Evolutionary conservation across 1,284 basidiomycete species (phyloP).

Genomic region (Tilletia caries): DNA sequence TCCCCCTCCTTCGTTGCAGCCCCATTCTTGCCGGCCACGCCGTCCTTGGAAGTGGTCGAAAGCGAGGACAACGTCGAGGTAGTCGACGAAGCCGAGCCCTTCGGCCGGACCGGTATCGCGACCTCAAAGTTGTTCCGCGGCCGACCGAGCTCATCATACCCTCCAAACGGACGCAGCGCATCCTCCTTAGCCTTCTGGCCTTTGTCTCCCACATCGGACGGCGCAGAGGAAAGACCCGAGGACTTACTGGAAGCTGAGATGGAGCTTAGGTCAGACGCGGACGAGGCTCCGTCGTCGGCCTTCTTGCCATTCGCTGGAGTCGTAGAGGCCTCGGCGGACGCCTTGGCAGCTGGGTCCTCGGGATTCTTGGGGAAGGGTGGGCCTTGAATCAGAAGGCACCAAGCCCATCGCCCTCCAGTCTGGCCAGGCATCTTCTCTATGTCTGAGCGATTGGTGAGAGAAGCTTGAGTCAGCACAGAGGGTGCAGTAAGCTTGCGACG

Average conservation of each 20-base stretch:
- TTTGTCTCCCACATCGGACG: background rate
- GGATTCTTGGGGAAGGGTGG: constrained; percentile 1
- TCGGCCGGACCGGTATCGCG: background rate
- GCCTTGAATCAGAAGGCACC: constrained; percentile 14
- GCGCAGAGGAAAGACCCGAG: background rate
- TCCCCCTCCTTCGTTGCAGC: background rate
- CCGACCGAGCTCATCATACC: background rate
- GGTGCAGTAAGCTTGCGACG: background rate
- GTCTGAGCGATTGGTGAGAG: constrained; percentile 16
- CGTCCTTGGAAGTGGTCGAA: background rate
- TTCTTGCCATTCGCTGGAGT: background rate
- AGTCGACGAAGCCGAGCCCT: background rate
- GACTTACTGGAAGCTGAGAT: background rate
- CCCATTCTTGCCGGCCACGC: background rate
- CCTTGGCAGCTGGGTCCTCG: background rate
- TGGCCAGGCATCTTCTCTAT: constrained; percentile 11
- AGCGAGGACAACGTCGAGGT: background rate
- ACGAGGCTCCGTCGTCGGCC: background rate
- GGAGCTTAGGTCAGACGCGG: background rate
- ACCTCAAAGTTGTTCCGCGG: constrained; percentile 13
- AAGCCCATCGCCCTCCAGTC: constrained; percentile 1
- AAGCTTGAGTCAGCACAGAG: constrained; percentile 17
- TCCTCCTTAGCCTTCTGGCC: no score
- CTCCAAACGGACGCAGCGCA: background rate
- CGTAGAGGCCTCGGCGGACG: background rate